Base-by-base conservation (phyloP, 2,329 filamentous ascomycete species). In the Xylaria sp. region DNA sequence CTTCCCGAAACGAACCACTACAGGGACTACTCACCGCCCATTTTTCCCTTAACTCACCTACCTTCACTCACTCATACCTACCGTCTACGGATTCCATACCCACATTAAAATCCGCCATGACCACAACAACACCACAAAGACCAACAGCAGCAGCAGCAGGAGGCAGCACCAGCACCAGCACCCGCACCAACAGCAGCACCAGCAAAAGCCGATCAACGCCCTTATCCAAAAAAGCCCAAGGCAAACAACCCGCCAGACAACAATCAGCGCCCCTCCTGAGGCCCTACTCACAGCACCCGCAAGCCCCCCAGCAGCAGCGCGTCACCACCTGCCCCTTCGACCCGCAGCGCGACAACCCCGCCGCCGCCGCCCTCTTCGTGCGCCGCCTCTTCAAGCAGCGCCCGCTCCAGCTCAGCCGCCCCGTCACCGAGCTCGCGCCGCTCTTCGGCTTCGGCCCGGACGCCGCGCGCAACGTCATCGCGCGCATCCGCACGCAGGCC, bases 391-490 rank as follows among this genome's bases (percentile, higher is more conserved):
- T 63, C 55, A 66, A 66, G 46, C 53, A 55, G 19, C 61, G 62
- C 11, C 60, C 58, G 0, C 39, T 61, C 1, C 60, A 67, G n/a
- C 42, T 64, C 1, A 63, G 67, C 4, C 52, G 62, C 4, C 67
- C 60, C 0, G 61, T 66, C 1, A 54, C 54, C 0, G 60, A 68
- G 44, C 51, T 72, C 10, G 63, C 67, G 2, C 63, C 63, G 0
- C 53, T 70, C 30, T 69, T 62, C 23, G 66, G 68, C 1, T 61
- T 72, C 10, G 66, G 68, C 0, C 44, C 57, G 1, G 54, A 55
- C 10, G 54, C 63, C 0, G 54, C n/a, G 46, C 16, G 9, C 6
- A 55, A 65, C 46, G 10, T 61, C 4, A 3, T 70, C 3, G 66
- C 65, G 2, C 57, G 56, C 5, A 47, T 57, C 8, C 56, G 64